Percentiles rank a stretch among this genome's conserved stretches.
Evolutionary conservation across 441 rosid species (phyloP).

Genomic region (Aquilaria agallochum): DNA sequence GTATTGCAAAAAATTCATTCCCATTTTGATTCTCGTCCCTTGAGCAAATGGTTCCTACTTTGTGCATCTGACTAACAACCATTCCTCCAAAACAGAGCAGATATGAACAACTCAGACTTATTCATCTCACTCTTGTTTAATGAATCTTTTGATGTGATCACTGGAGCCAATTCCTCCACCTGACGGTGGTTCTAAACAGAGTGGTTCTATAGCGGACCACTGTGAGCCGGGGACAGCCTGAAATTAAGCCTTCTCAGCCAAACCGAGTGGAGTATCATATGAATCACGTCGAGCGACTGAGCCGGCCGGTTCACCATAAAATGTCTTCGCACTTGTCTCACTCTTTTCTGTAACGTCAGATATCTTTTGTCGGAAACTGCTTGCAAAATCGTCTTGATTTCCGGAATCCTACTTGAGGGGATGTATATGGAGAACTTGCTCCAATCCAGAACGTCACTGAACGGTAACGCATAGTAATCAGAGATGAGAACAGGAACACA

Average conservation of each 20-base stretch:
- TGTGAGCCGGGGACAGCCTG: not conserved
- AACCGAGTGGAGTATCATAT: constrained; percentile 39
- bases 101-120: too few species aligned
- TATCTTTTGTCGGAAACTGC: constrained; percentile 23
- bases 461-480: constrained; percentile 33
- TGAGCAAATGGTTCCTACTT: too few species aligned
- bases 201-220: too few species aligned
- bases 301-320: constrained; percentile 41
- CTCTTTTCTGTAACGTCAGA: constrained; percentile 28
- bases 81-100: too few species aligned
- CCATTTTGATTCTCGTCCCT: too few species aligned
- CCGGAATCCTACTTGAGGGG: constrained; percentile 29
- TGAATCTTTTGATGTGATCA: too few species aligned
- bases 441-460: constrained; percentile 49
- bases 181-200: too few species aligned
- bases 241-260: constrained; percentile 47
- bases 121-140: too few species aligned
- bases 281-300: constrained; percentile 37
- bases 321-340: constrained; percentile 32
- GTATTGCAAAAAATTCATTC: too few species aligned
- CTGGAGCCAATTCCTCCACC: too few species aligned
- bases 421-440: constrained; percentile 34
- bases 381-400: constrained; percentile 30
- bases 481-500: constrained; percentile 48
- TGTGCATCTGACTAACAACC: too few species aligned